Percentiles rank a stretch among this genome's conserved stretches.
These are phyloP conservation scores for Shiraia sp. DNA, from an alignment of 2,329 filamentous ascomycete genomes.

Conservation along the genomic window DNA sequence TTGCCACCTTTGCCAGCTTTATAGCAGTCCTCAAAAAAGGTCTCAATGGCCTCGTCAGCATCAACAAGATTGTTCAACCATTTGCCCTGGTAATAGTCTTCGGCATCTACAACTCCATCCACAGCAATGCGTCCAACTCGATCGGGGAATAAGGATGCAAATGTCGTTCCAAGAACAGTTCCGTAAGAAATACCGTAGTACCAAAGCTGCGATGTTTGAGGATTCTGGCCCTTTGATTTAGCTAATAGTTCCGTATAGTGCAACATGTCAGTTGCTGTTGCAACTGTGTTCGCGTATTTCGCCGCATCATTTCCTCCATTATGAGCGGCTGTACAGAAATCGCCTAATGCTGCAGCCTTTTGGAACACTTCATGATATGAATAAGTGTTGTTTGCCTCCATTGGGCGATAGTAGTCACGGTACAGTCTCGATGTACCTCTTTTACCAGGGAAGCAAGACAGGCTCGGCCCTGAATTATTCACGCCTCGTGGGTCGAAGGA, in stretches of 20 bases:
- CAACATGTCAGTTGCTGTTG: constrained; percentile 15
- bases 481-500: constrained; percentile 50
- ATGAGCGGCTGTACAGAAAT: constrained; percentile 15
- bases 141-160: constrained; percentile 27
- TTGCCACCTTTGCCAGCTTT: background rate
- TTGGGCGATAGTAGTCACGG: background rate
- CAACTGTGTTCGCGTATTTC: constrained; percentile 20
- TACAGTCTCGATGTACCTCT: constrained; percentile 4
- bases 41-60: background rate
- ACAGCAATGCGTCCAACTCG: constrained; percentile 28
- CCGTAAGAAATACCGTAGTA: constrained; percentile 49
- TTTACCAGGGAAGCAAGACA: constrained; percentile 38
- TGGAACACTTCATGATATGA: constrained; percentile 2
- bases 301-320: constrained; percentile 10
- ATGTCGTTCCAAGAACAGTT: constrained; percentile 36
- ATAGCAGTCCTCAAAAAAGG: constrained; percentile 2
- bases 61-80: constrained; percentile 5
- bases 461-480: constrained; percentile 37
- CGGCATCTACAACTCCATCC: constrained; percentile 47
- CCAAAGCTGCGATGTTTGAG: constrained; percentile 32
- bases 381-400: constrained; percentile 4
- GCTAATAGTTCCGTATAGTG: constrained; percentile 15
- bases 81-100: constrained; percentile 16
- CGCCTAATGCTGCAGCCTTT: constrained; percentile 10
- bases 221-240: constrained; percentile 9